Evolutionary conservation across 106 monocot genomes (phyloP), one percentile per base, ranked within the genome.

Genomic region (Cymbidium sinense): DNA sequence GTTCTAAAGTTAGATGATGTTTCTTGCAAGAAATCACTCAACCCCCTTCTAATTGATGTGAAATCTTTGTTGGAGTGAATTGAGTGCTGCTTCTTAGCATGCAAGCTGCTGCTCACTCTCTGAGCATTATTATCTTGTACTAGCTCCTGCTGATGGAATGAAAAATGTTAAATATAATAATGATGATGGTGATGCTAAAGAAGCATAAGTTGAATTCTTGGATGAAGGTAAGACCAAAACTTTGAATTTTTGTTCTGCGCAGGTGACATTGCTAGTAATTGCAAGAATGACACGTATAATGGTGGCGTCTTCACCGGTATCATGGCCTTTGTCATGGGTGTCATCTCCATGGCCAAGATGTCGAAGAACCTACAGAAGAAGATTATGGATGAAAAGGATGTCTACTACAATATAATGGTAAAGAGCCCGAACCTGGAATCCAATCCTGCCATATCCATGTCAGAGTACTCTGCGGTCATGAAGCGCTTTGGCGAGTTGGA

Each of bases 401-500:
- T 12, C 7, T 44, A 27, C 43, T 71, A 21, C 9, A 74, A 74
- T 43, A 25, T 7, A 43, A 3, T 43, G 44, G 43, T 25, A 44
- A 74, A 25, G 17, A 74, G 20, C 15, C 79, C 80, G 8, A 33
- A 18, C 3, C 64, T 47, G 70, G 0, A 37, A 18, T 67, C 62
- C n/a, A 70, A 73, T 25, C 69, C 78, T 20, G 76, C 76, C 0
- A 79, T 94, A 28, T 90, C 91, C 19, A 47, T 73, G 5, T 70
- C 83, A 20, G 85, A 96, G 74, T 90, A 80, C 77, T 44, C 84
- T 3, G 69, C 82, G 18, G 80, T 88, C 4, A 31, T 89, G 70
- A 91, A 87, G 84, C 86, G 94, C 30, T 86, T 96, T 29, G 76
- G 58, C 6, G 91, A 93, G 25, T 75, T 96, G 34, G 96, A 96